Evolutionary conservation across 202 grass and related monocot genomes (phyloP), one percentile per base, ranked within the genome.

Genomic region (Carex arenaria): DNA sequence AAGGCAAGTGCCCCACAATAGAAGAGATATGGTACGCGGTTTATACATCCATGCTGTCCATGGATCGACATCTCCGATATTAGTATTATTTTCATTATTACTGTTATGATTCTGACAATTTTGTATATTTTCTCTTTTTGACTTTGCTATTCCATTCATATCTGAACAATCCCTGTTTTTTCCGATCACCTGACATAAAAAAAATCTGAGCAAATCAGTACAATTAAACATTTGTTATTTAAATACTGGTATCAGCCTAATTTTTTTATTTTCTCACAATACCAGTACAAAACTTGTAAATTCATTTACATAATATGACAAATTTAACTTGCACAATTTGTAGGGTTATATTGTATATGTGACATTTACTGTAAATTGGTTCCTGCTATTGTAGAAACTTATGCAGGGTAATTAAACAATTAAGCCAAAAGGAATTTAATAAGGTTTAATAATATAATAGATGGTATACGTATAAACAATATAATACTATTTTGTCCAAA

Each of bases 11-110:
- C 96, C 96, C 43, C 90, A 84, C 18, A 99, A 84, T 52, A 99
- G 80, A 80, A 99, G 86, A 0, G 96, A 88, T 70, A 99, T 89
- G 2, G 96, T 99, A 47, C 91, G 96, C 7, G 96, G 96, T 56
- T 88, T 99, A 84, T 96, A 96, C 31, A 92, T 92, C 91, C 96
- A 99, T 62, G 91, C 93, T 23, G 91, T 99, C 93, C 91, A 96
- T 36, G 93, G 96, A 88, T 99, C 96, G 30, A 96, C 89, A 36
- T 94, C 91, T 60, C 88, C 91, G 63, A 93, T 92, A 89, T 85
- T 88, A 62, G 85, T 89, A 75, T 73, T 38, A 53, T 56, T 90
- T 45, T 74, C 87, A 87, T 85, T 94, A 72, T 82, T 82, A 34
- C 22, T 51, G 20, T 80, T 80, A 89, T 93, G 92, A 42, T 93